Evolutionary conservation across 345 rosid genomes (phyloP), one percentile per base, ranked within the genome.

Genomic region (Eucalyptus albens): DNA sequence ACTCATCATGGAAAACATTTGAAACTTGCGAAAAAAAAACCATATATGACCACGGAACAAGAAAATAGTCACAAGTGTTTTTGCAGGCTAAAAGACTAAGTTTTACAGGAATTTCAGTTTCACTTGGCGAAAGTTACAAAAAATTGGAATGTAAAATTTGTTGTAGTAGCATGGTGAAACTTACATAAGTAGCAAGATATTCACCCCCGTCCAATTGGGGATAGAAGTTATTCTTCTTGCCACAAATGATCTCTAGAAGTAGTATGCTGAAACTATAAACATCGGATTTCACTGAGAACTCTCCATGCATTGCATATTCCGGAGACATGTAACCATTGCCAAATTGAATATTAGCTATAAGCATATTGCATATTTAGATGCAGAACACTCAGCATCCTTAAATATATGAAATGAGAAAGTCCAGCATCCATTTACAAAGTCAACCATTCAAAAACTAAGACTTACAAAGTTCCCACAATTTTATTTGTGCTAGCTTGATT

Each of bases 301-400:
- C 90, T 6, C 94, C 94, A 3, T 88, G 91, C 81, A 40, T 72
- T 80, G 92, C 91, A 47, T 91, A 94, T 55, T 94, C 93, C 0
- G 94, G 94, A 80, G 94, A 91, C 93, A 92, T 92, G 62, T 94
- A 94, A 29, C 94, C 95, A 27, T 95, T 94, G 87, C 88, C 82
- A 51, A 62, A 62, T 6, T 15, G 33, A 62, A 29, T n/a, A 62
- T 29, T 59, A 11, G 65, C 65, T 11, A 59, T 11, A 59, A 6
- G 56, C 24, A 24, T 59, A 24, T 59, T 59, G 65, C 29, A 59
- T 26, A 11, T 24, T 59, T 59, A 26, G 29, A 59, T 59, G n/a
- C 13, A 59, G 2, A 26, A 9, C 29, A 1, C 27, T 24, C 4
- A 10, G 65, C 65, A 59, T 59, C 65, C n/a, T 22, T 26, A 24